Evolutionary conservation across 352 stramenopile genomes (phyloP).

Genomic region (Pythium monospermum): DNA sequence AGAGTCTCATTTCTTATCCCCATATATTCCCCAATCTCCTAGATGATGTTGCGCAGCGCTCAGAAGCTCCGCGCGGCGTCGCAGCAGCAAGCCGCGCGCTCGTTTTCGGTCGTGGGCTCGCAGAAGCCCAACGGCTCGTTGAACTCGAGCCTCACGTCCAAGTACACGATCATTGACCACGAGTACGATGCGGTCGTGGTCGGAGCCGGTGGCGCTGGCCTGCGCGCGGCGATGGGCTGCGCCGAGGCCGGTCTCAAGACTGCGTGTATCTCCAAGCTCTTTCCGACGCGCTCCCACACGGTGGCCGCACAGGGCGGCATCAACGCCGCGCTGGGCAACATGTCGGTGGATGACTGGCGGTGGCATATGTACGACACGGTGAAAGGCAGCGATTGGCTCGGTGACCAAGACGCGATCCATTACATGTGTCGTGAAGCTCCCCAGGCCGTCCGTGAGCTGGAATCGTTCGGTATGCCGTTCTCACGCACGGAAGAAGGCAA

Average conservation of each 20-base stretch:
- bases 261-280: constrained; percentile 97
- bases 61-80: not conserved
- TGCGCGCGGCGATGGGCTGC: constrained; percentile 92
- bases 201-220: constrained; percentile 90
- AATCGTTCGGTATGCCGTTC: constrained; percentile 96
- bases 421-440: constrained; percentile 96
- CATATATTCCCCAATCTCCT: not conserved
- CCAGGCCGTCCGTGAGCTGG: constrained; percentile 90
- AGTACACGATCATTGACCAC: constrained; percentile 91
- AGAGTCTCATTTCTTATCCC: not conserved
- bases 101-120: not conserved
- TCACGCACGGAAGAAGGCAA: constrained; percentile 95
- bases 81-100: too few species aligned
- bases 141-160: constrained; percentile 37
- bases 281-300: constrained; percentile 95
- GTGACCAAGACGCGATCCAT: constrained; percentile 98
- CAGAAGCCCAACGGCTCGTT: constrained; percentile 20
- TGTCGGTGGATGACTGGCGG: constrained; percentile 95
- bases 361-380: constrained; percentile 98
- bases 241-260: constrained; percentile 95
- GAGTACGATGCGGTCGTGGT: constrained; percentile 96
- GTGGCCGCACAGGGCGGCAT: constrained; percentile 96
- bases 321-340: constrained; percentile 97
- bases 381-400: constrained; percentile 96
- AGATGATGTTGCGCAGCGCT: not conserved